Conservation (phyloP, 139 green algal species). For the Micromonas pusilla region DNA sequence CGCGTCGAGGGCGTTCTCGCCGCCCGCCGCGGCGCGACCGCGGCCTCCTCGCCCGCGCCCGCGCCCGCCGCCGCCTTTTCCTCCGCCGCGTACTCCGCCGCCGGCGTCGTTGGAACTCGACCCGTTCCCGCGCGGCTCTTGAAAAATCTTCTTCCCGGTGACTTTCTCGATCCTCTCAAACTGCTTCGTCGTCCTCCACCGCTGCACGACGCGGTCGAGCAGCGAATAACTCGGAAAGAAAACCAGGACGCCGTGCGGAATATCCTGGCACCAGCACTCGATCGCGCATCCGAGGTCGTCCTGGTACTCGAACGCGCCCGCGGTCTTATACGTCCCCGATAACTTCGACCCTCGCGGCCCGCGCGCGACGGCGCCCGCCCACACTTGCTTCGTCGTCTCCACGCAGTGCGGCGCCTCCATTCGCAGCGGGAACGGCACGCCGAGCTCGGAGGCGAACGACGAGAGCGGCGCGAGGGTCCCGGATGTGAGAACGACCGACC, state of each 20-base stretch:
- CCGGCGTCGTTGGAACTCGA: constrained; percentile 6
- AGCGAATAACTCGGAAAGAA: constrained; percentile 85
- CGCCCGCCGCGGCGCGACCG: constrained; percentile 44
- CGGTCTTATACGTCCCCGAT: constrained; percentile 47
- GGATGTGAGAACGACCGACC: constrained; percentile 61
- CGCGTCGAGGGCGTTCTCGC: constrained; percentile 56
- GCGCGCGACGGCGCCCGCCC: constrained; percentile 50
- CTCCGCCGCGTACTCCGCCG: neutral
- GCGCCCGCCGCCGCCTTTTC: neutral
- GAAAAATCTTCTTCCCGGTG: constrained; percentile 59
- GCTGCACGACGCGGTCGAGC: constrained; percentile 60
- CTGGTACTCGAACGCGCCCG: constrained; percentile 31
- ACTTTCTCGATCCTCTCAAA: constrained; percentile 45
- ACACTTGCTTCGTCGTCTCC: constrained; percentile 62
- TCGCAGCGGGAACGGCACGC: constrained; percentile 51
- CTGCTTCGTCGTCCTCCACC: constrained; percentile 59
- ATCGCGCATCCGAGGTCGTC: constrained; percentile 41
- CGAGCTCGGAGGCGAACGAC: constrained; percentile 79
- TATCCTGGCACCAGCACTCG: constrained; percentile 37
- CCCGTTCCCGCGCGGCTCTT: constrained; percentile 44
- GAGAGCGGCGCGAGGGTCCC: constrained; percentile 80
- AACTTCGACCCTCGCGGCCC: constrained; percentile 35
- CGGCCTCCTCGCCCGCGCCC: neutral
- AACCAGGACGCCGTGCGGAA: constrained; percentile 85
- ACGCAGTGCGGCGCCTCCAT: constrained; percentile 84